phyloP scores from a whole-genome alignment of 2,329 filamentous ascomycete species.

The Calonectria fujianensis region DNA sequence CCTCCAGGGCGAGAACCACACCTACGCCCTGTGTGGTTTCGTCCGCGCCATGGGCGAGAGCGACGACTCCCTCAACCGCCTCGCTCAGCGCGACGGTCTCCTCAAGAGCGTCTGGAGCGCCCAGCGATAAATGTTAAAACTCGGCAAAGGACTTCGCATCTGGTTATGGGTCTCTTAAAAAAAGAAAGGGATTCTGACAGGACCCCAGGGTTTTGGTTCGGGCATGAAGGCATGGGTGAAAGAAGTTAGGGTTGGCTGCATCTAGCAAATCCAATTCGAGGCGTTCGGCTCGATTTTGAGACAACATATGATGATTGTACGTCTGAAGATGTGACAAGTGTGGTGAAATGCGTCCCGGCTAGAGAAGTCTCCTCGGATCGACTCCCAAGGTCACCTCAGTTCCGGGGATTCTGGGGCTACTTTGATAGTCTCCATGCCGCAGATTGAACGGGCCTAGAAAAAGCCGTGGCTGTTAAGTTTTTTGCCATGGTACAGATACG shows the following conservation, averaged over 20 bases:
- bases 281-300: conserved; percentile 68
- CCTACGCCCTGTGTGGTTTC: conserved; percentile 98
- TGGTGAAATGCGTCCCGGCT: conserved; percentile 66
- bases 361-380: conserved; percentile 73
- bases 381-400: conserved; percentile 59
- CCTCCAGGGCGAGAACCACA: conserved; percentile 94
- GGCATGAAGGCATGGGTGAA: conserved; percentile 64
- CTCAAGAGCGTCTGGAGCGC: conserved; percentile 98
- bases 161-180: conserved; percentile 52
- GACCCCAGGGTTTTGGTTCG: conserved; percentile 58
- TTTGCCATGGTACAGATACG: conserved; percentile 80
- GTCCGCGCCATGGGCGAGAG: conserved; percentile 98
- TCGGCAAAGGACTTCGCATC: conserved; percentile 51
- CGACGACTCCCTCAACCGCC: conserved; percentile 96
- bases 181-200: conserved; percentile 53
- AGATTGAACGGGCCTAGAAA: conserved; percentile 76
- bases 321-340: conserved; percentile 56
- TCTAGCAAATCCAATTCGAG: conserved; percentile 68
- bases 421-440: conserved; percentile 75
- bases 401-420: conserved; percentile 75
- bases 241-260: conserved; percentile 65
- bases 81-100: conserved; percentile 96
- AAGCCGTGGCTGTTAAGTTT: conserved; percentile 75
- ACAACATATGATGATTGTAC: conserved; percentile 59
- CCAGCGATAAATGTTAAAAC: conserved; percentile 70